These are phyloP conservation scores for Flammula alnicola DNA, from an alignment of 1,284 basidiomycete species.

Conservation along the genomic window DNA sequence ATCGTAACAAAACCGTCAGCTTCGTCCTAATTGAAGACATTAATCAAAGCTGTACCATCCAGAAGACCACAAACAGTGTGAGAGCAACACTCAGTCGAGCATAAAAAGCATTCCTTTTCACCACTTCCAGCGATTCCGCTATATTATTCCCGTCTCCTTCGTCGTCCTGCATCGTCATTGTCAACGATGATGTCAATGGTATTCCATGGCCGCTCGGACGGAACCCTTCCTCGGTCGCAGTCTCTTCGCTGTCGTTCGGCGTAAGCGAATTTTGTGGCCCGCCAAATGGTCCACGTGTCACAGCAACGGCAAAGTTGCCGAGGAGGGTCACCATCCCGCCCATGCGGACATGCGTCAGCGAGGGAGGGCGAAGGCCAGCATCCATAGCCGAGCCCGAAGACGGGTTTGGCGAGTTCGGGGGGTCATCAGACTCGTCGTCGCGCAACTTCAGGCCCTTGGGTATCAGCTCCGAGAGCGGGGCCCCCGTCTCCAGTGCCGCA, in stretches of 20 bases:
- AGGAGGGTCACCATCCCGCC: conserved; percentile 54
- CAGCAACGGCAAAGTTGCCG: conserved; percentile 21
- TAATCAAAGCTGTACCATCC: conserved; percentile 35
- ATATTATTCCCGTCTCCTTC: conserved; percentile 27
- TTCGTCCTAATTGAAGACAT: conserved; percentile 16
- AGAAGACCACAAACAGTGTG: conserved; percentile 45
- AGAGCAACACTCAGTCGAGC: conserved; percentile 42
- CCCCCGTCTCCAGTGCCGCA: conserved; percentile 67
- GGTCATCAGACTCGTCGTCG: not conserved
- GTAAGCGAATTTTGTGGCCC: conserved; percentile 1
- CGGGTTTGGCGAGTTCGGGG: conserved; percentile 1
- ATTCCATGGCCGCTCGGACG: conserved; percentile 10
- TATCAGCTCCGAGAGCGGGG: conserved; percentile 55
- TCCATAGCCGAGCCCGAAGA: conserved; percentile 4
- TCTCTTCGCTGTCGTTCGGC: not conserved
- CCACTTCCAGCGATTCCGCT: conserved; percentile 34
- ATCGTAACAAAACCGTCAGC: not conserved
- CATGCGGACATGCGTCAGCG: conserved; percentile 46
- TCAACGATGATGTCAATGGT: conserved; percentile 18
- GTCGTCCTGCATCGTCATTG: conserved; percentile 17
- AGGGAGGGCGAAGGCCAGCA: conserved; percentile 5
- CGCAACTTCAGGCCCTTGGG: conserved; percentile 31
- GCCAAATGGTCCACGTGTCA: conserved; percentile 9
- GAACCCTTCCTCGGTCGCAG: not conserved
- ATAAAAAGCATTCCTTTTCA: conserved; percentile 43